Percentiles rank a stretch among this genome's conserved stretches.
Evolutionary conservation across 1,284 basidiomycete genomes (phyloP).

Genomic region (Trametes sp.): DNA sequence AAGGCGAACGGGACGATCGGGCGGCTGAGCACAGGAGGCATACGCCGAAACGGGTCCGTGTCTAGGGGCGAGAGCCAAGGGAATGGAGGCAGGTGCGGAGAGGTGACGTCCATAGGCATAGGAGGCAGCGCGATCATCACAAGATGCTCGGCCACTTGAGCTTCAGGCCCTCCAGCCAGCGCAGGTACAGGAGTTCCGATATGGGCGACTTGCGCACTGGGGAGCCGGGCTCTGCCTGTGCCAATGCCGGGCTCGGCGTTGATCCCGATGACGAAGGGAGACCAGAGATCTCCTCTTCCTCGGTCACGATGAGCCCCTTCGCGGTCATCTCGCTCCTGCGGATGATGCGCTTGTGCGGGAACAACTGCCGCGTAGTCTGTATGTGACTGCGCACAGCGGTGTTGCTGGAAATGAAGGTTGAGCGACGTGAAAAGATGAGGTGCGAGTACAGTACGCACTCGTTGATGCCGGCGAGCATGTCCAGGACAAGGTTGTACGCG

Average conservation of each 20-base stretch:
- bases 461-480: slow-evolving; percentile 90
- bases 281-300: slow-evolving; percentile 73
- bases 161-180: slow-evolving; percentile 93
- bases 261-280: slow-evolving; percentile 47
- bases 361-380: slow-evolving; percentile 74
- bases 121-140: slow-evolving; percentile 40
- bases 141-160: slow-evolving; percentile 86
- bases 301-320: slow-evolving; percentile 79
- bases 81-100: background rate
- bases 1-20: slow-evolving; percentile 17
- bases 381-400: slow-evolving; percentile 77
- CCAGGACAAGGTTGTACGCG: slow-evolving; percentile 87
- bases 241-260: slow-evolving; percentile 36
- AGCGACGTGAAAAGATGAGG: slow-evolving; percentile 8
- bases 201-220: slow-evolving; percentile 79
- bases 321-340: slow-evolving; percentile 85
- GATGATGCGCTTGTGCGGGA: slow-evolving; percentile 80
- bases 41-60: slow-evolving; percentile 2
- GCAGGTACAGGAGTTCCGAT: slow-evolving; percentile 92
- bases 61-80: slow-evolving; percentile 4
- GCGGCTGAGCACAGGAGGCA: slow-evolving; percentile 10
- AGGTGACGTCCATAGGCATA: background rate
- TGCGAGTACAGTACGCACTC: slow-evolving; percentile 62
- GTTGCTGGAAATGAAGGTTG: slow-evolving; percentile 57
- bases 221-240: slow-evolving; percentile 36